phyloP scores from a whole-genome alignment of 805 yeast species.

The Starmerella riodocensis region DNA sequence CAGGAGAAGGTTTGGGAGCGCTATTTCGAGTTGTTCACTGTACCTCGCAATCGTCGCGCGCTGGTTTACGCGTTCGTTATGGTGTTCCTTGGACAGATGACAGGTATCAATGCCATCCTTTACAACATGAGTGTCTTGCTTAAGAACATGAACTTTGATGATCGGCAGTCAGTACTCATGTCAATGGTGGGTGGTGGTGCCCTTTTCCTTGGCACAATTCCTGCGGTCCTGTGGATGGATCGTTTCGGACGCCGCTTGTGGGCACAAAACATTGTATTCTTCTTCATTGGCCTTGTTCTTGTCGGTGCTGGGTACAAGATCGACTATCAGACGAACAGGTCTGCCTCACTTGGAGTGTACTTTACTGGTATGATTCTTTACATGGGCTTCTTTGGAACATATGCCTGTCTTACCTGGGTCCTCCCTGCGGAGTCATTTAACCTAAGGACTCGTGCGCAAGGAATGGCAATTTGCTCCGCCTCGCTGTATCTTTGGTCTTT shows the following conservation, averaged over 20 bases:
- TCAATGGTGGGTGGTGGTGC: constrained; percentile 59
- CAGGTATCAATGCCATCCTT: constrained; percentile 56
- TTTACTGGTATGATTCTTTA: constrained; percentile 50
- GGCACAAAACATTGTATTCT: constrained; percentile 46
- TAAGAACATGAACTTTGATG: constrained; percentile 41
- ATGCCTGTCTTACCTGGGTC: constrained; percentile 57
- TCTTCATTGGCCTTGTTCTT: constrained; percentile 45
- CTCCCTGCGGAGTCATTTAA: constrained; percentile 54
- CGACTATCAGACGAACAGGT: constrained; percentile 28
- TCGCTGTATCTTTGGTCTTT: constrained; percentile 49
- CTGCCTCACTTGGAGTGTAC: constrained; percentile 46
- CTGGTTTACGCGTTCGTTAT: constrained; percentile 43
- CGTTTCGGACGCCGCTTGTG: constrained; percentile 38
- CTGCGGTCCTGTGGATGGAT: constrained; percentile 40
- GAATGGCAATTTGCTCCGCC: constrained; percentile 47
- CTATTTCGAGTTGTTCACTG: constrained; percentile 39
- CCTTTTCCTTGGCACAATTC: constrained; percentile 48
- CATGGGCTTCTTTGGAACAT: constrained; percentile 54
- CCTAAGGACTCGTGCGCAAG: constrained; percentile 45
- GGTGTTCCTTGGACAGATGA: constrained; percentile 37
- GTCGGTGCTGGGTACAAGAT: constrained; percentile 47
- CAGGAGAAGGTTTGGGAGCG: constrained; percentile 30
- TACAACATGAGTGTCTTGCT: constrained; percentile 50
- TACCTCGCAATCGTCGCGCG: constrained; percentile 50
- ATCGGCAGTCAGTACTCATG: constrained; percentile 46